Evolutionary conservation across 768 basidiomycete species (phyloP).

Genomic region (Mycena capillaripes): DNA sequence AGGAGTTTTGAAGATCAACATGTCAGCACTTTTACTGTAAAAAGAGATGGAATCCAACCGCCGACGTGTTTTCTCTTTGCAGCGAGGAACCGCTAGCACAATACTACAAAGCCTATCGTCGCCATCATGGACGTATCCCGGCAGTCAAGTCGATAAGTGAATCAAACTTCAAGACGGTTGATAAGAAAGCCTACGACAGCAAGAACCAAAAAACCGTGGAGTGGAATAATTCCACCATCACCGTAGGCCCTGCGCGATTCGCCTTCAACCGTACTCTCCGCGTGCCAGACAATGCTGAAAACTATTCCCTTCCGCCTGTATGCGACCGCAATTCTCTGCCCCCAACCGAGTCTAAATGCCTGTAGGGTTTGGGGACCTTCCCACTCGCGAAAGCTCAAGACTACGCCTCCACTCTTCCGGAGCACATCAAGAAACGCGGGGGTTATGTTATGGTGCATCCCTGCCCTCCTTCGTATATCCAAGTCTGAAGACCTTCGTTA

Average conservation of each 20-base stretch:
- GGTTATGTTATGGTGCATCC: conserved; percentile 4
- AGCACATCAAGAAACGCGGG: conserved; percentile 9
- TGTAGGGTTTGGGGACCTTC: conserved; percentile 1
- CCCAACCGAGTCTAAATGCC: neutral
- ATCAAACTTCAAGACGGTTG: neutral
- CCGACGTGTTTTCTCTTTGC: neutral
- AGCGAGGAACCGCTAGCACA: conserved; percentile 3
- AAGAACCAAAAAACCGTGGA: too few relatives aligned
- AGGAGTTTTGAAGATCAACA: neutral
- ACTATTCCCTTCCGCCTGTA: conserved; percentile 9
- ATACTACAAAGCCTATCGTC: conserved; percentile 12
- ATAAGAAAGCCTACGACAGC: neutral
- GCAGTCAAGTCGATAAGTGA: neutral
- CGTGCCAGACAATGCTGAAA: conserved; percentile 2
- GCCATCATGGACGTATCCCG: neutral
- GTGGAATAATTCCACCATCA: too few relatives aligned
- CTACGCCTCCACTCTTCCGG: neutral
- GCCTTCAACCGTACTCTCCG: conserved; percentile 4
- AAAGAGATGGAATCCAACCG: neutral
- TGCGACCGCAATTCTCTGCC: neutral
- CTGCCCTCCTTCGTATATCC: neutral
- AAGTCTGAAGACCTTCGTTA: neutral
- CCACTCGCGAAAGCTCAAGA: neutral
- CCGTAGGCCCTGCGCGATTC: neutral
- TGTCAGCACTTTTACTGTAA: neutral